A percentile compares a stretch with the other conserved stretches of the same genome.
phyloP scores from a whole-genome alignment of 2,329 filamentous ascomycete species.

The Fusarium lateritium region DNA sequence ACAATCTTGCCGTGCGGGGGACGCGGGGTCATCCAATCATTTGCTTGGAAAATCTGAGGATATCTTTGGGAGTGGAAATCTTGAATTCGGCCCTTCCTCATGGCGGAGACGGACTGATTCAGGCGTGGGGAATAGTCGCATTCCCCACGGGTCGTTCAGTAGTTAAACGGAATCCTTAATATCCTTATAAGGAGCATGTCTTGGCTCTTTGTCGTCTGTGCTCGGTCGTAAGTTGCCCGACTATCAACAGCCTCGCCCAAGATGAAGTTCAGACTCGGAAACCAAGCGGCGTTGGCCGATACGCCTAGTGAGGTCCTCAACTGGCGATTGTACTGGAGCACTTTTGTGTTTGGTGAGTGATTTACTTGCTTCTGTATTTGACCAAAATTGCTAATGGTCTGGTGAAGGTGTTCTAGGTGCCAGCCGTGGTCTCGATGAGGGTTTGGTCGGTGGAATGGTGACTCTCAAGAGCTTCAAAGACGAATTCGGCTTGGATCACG shows the following conservation, averaged over 20 bases:
- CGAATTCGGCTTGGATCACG: constrained; percentile 65
- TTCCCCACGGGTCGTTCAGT: neutral
- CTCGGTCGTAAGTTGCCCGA: neutral
- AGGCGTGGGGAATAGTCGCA: constrained; percentile 3
- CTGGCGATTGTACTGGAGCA: constrained; percentile 32
- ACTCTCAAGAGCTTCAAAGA: constrained; percentile 70
- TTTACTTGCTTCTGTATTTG: accelerated
- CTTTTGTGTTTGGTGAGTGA: constrained; percentile 22
- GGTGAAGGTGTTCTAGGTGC: constrained; percentile 18
- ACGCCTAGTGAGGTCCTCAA: constrained; percentile 28
- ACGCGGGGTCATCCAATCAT: constrained; percentile 12
- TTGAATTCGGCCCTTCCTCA: no score
- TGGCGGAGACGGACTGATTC: no score
- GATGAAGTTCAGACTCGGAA: constrained; percentile 33
- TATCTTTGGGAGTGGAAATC: no score
- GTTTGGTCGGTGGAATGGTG: constrained; percentile 75
- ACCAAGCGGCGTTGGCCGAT: constrained; percentile 29
- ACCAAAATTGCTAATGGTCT: neutral
- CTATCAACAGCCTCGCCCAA: neutral
- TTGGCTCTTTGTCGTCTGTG: neutral
- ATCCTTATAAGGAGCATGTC: constrained; percentile 3
- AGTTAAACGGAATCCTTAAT: neutral
- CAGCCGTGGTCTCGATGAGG: constrained; percentile 57
- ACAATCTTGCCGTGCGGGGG: constrained; percentile 14
- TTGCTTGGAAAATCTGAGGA: no score